Percentiles rank a stretch among this genome's conserved stretches.
Conservation (phyloP, 1,139 yeast species). For the Suhomyces yuchorum region DNA sequence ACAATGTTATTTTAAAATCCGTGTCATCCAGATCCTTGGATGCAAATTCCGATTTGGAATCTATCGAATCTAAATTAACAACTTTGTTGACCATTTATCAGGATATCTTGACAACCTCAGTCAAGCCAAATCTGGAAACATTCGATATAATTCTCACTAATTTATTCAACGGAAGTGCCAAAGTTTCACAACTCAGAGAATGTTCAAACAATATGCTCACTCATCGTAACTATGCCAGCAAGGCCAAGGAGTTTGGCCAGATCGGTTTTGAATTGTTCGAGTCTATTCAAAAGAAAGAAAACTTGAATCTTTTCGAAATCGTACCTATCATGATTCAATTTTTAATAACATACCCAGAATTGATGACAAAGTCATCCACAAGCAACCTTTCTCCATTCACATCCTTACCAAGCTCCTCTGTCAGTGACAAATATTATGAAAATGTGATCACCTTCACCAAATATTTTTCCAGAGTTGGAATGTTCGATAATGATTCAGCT, state of each 20-base stretch:
- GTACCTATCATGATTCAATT: slow-evolving; percentile 32
- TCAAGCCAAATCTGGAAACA: slow-evolving; percentile 58
- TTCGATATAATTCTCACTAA: slow-evolving; percentile 54
- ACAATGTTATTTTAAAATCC: slow-evolving; percentile 42
- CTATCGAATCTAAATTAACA: slow-evolving; percentile 50
- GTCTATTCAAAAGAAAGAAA: slow-evolving; percentile 38
- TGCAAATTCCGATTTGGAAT: slow-evolving; percentile 23
- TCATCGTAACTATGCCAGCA: slow-evolving; percentile 7
- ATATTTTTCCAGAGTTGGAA: slow-evolving; percentile 22
- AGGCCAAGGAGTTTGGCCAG: slow-evolving; percentile 59
- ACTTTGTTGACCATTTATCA: slow-evolving; percentile 66
- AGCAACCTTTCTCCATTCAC: slow-evolving; percentile 19
- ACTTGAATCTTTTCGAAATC: slow-evolving; percentile 30
- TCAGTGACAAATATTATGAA: slow-evolving; percentile 8
- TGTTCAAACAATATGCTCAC: slow-evolving; percentile 12
- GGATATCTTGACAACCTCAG: slow-evolving; percentile 46
- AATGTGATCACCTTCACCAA: slow-evolving; percentile 28
- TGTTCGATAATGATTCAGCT: slow-evolving; percentile 19
- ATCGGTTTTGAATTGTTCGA: slow-evolving; percentile 62
- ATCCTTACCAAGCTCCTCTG: not conserved
- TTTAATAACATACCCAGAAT: slow-evolving; percentile 32
- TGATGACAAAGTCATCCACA: slow-evolving; percentile 27
- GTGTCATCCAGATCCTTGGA: slow-evolving; percentile 35
- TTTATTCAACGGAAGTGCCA: slow-evolving; percentile 52
- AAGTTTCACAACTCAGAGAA: slow-evolving; percentile 21